Conservation (phyloP, 306 rosid genomes). For the Cicer arietinum region DNA sequence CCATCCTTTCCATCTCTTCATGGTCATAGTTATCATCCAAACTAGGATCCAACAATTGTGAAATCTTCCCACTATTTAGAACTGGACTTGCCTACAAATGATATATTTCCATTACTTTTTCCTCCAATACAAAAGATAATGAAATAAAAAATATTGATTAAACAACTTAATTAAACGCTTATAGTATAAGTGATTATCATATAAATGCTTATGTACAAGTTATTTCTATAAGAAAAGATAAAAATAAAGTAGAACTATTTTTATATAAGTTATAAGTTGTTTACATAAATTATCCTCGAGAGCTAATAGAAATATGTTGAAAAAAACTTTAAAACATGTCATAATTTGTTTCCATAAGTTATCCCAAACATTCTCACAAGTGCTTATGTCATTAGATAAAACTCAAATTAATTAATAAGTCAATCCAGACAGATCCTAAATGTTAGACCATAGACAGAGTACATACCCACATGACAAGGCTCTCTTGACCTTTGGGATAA, state of each 20-base stretch:
- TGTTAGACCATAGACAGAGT: neutral
- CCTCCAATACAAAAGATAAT: constrained; percentile 10
- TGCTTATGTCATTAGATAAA: no score
- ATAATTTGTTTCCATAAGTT: no score
- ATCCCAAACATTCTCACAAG: no score
- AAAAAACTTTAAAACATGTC: no score
- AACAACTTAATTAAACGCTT: no score
- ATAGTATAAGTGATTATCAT: neutral
- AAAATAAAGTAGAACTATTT: no score
- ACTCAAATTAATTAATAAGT: no score
- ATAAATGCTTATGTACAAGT: no score
- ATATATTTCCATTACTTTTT: constrained; percentile 9
- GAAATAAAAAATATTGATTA: neutral
- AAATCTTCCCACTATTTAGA: constrained; percentile 69
- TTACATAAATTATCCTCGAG: no score
- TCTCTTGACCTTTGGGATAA: constrained; percentile 86
- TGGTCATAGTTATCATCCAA: constrained; percentile 62
- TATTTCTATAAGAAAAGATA: no score
- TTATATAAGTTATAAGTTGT: no score
- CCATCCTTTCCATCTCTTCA: constrained; percentile 80
- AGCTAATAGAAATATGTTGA: no score
- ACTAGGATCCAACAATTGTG: constrained; percentile 75
- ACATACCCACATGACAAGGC: constrained; percentile 99
- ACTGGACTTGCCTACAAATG: constrained; percentile 82
- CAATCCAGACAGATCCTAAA: neutral